Evolutionary conservation across 176 grass and related monocot species (phyloP).

Genomic region (Lolium multiflorum): DNA sequence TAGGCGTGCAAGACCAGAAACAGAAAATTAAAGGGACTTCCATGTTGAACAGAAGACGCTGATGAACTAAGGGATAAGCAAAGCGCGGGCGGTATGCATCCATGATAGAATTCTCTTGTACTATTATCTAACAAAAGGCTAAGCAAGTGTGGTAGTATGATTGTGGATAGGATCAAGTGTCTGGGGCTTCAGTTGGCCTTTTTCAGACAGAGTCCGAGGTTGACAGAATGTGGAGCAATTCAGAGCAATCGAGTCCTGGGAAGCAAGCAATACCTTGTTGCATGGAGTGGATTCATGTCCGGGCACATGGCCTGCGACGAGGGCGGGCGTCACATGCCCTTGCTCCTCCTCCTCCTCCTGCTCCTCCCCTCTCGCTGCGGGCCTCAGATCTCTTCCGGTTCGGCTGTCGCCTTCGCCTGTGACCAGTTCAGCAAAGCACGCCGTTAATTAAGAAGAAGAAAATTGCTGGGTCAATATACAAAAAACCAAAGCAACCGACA

Average conservation of each 20-base stretch:
- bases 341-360: not conserved
- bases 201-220: not conserved
- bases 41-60: not conserved
- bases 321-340: constrained; percentile 43
- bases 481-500: constrained; percentile 7
- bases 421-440: constrained; percentile 24
- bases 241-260: not conserved
- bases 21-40: not conserved
- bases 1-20: not conserved
- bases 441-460: not conserved
- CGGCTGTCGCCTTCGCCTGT: constrained; percentile 14
- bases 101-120: not conserved
- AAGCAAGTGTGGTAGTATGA: not conserved
- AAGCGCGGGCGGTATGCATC: not conserved
- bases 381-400: constrained; percentile 7
- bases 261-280: constrained; percentile 34
- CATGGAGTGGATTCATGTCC: constrained; percentile 41
- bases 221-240: not conserved
- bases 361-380: not conserved
- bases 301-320: constrained; percentile 41
- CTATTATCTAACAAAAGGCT: not conserved
- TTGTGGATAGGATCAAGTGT: not conserved
- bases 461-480: constrained; percentile 6
- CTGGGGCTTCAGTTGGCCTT: not conserved
- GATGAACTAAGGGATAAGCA: constrained; percentile 22